Conservation (phyloP, 768 basidiomycete genomes). For the Fibroporia radiculosa region DNA sequence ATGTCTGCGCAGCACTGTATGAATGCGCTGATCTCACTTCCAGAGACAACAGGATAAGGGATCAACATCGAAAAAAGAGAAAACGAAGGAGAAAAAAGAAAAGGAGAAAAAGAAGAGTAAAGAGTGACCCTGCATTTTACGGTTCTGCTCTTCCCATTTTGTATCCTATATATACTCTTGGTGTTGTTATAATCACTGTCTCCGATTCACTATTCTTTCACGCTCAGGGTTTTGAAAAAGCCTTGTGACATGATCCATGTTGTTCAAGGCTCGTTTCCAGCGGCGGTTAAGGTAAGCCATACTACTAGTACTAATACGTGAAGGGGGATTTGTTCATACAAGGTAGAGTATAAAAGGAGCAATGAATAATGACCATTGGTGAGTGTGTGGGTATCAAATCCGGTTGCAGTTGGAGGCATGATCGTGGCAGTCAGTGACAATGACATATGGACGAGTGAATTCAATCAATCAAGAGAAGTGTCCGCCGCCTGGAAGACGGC, state of each 20-base stretch:
- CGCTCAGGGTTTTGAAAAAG: neutral
- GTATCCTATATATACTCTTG: neutral
- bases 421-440: neutral
- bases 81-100: slow-evolving; percentile 31
- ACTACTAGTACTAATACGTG: neutral
- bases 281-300: neutral
- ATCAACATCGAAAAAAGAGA: slow-evolving; percentile 25
- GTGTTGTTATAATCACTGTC: neutral
- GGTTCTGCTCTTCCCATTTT: slow-evolving; percentile 1
- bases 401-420: neutral
- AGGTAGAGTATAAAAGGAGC: neutral
- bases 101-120: slow-evolving; percentile 49
- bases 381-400: neutral
- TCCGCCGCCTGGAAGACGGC: slow-evolving; percentile 57
- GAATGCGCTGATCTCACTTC: slow-evolving; percentile 2
- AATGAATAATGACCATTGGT: neutral
- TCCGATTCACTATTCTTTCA: neutral
- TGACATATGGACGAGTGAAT: neutral
- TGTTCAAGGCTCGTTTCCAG: neutral
- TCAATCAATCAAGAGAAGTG: neutral
- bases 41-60: neutral
- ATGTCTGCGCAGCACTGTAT: slow-evolving; percentile 11
- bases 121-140: slow-evolving; percentile 18
- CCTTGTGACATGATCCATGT: neutral
- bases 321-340: neutral